These are phyloP conservation scores for Fusarium neocosmosporiellum DNA, from an alignment of 2,329 filamentous ascomycete genomes.

Conservation along the genomic window DNA sequence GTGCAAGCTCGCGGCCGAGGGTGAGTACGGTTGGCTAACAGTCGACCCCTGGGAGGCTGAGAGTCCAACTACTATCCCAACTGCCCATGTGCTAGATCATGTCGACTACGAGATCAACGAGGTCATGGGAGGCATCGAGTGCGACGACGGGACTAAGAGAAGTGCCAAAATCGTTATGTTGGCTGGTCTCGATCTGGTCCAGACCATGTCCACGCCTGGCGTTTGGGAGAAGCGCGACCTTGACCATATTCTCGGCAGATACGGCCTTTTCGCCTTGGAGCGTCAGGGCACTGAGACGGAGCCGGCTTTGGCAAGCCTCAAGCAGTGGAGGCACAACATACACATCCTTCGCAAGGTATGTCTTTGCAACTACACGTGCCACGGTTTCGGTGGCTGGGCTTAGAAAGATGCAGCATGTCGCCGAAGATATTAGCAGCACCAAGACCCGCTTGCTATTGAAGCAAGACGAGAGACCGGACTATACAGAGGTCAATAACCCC, in stretches of 20 bases:
- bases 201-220: constrained; percentile 77
- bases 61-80: constrained; percentile 86
- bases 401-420: constrained; percentile 64
- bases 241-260: constrained; percentile 86
- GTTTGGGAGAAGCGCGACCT: constrained; percentile 89
- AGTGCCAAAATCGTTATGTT: constrained; percentile 81
- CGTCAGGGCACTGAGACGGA: constrained; percentile 89
- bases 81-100: constrained; percentile 89
- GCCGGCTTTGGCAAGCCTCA: constrained; percentile 83
- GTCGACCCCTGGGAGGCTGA: constrained; percentile 89
- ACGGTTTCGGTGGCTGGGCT: not conserved
- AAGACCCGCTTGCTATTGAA: constrained; percentile 85
- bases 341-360: constrained; percentile 76
- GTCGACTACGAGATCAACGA: constrained; percentile 89
- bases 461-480: constrained; percentile 84
- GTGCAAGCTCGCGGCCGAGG: constrained; percentile 83
- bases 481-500: constrained; percentile 53
- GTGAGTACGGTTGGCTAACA: constrained; percentile 80
- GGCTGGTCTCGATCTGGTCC: constrained; percentile 80
- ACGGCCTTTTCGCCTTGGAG: constrained; percentile 88
- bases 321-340: constrained; percentile 86
- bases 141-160: constrained; percentile 72
- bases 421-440: constrained; percentile 85
- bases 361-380: not conserved
- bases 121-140: constrained; percentile 79